These are phyloP conservation scores for Fusarium sp. DNA, from an alignment of 2,329 filamentous ascomycete species.

Conservation along the genomic window DNA sequence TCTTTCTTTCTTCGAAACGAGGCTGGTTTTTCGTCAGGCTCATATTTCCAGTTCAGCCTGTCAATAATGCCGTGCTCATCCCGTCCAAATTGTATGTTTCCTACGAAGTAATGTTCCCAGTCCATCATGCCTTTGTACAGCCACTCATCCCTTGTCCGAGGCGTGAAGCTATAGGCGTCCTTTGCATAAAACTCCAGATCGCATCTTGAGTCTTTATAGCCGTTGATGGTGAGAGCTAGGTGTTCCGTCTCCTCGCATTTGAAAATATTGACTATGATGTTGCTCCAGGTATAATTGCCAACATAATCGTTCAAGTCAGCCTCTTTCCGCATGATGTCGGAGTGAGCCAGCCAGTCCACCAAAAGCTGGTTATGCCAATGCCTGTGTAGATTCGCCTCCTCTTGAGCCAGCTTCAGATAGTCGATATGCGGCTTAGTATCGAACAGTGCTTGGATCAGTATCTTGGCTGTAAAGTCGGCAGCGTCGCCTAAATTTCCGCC, in stretches of 20 bases:
- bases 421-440: background rate
- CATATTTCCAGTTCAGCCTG: background rate
- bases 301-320: background rate
- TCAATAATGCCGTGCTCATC: too few relatives aligned
- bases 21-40: background rate
- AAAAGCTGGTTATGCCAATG: background rate
- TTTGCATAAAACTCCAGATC: background rate
- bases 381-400: background rate
- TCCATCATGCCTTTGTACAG: slow-evolving; percentile 2
- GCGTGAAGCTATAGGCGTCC: background rate
- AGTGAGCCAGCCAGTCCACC: background rate
- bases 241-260: background rate
- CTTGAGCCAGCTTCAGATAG: background rate
- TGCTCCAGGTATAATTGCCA: background rate
- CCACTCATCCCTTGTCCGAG: background rate
- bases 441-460: background rate
- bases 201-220: background rate
- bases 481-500: background rate
- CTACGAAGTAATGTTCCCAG: background rate
- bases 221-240: background rate
- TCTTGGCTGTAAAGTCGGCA: background rate
- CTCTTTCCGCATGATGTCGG: background rate
- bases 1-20: too few relatives aligned
- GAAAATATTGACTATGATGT: background rate
- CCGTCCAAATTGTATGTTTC: background rate